Evolutionary conservation across 257 asterid genomes (phyloP), one percentile per base, ranked within the genome.

Genomic region (Solanum virginianum): DNA sequence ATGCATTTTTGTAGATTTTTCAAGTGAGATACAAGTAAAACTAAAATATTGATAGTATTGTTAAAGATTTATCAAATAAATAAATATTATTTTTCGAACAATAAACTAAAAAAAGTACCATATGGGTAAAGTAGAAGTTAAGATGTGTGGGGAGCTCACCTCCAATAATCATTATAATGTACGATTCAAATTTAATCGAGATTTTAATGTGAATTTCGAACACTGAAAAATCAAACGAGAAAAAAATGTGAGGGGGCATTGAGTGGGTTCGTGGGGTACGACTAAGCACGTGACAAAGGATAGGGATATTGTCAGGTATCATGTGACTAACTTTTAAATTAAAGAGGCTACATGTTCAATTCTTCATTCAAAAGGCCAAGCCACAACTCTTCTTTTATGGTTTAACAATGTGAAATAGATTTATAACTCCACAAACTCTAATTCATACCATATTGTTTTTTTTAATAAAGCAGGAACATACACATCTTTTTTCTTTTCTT

Each of bases 281-380:
- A 90, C 93, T 93, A 87, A 88, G 93, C 98, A 94, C 94, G 95
- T 94, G 98, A 91, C 87, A 86, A 92, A 92, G 96, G 88, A 86
- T 92, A 87, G 89, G 87, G 90, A 87, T 86, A 85, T 86, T 92
- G 95, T 90, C 97, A 93, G 95, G 90, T 84, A 88, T 87, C 97
- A 93, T 93, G 98, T 95, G 98, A 89, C 55, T 57, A 69, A 87
- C 83, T 83, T 88, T 88, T 29, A 51, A 22, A 47, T 8, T 62
- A 36, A 75, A 60, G 24, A 79, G 79, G 56, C 14, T 54, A 43
- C 68, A n/a, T 60, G 24, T 41, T 66, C 87, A 26, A 36, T 55
- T 53, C 80, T 72, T 85, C 83, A 83, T 80, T 85, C 72, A n/a
- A 84, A 83, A 74, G 88, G 69, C 89, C 72, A 69, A 85, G 8